Base-by-base conservation (phyloP, 441 rosid species). In the Pelargonium fulgidum region DNA sequence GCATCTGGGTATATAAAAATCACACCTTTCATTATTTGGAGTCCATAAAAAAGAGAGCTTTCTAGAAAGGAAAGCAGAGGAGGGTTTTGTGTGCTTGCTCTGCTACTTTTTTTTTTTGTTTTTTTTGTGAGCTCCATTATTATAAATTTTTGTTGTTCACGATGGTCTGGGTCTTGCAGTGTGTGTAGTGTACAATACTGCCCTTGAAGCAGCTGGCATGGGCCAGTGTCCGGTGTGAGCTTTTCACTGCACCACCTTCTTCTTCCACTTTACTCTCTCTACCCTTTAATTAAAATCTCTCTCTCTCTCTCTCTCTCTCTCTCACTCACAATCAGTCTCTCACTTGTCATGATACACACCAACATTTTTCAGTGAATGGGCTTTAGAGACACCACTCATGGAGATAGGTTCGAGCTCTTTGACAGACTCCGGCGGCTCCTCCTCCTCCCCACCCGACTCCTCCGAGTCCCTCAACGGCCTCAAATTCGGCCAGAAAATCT, bases 331-430 rank as follows among this genome's bases (percentile, higher is more conserved):
- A 66, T 59, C 62, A 26, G 66, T 22, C 62, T 69, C 74, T 58
- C 17, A 56, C 63, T 47, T 58, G 20, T 42, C 44, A 41, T 41
- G 58, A 68, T 70, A 45, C 17, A 52, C 74, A 70, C 24, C 62
- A 17, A 47, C 0, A 63, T 50, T 63, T 50, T 63, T 29, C 63
- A 70, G 62, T 77, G 78, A n/a, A 69, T 81, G 69, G 71, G 72
- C 45, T 48, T 71, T 75, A 73, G 76, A 64, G n/a, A n/a, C 73
- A 72, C 63, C 70, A 52, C 48, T 58, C 65, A 82, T 81, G 89
- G 85, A 87, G 79, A 83, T 68, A 76, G 87, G 81, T 81, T 82
- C 88, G 22, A 84, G 81, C 76, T 82, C 82, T 20, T 68, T 83
- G 59, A 70, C 80, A 0, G 82, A 82, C 67, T 80, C 84, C 1